Evolutionary conservation across 2,329 filamentous ascomycete genomes (phyloP), one percentile per base, ranked within the genome.

Genomic region (Coleophoma crateriformis): DNA sequence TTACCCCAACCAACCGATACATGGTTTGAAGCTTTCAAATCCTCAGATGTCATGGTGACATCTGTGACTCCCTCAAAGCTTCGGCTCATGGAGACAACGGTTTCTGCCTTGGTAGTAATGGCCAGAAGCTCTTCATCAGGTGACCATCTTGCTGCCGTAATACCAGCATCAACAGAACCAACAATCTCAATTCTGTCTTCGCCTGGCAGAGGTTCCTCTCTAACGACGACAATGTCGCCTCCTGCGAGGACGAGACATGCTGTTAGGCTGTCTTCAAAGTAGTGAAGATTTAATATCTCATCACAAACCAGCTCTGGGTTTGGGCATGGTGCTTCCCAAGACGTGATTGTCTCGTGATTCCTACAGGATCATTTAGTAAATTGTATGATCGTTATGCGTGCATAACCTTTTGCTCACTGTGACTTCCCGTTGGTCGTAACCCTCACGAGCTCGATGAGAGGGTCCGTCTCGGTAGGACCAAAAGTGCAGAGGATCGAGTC

Each of bases 1-100:
- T 97, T 97, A 52, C 94, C 94, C 94, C 94, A 99, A 45, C 94
- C 94, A 19, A 99, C 92, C 17, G 90, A 95, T 50, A 96, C 94
- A 72, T 96, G 91, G 66, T 86, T 94, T 22, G 87, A 97, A n/a
- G 83, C 81, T 59, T 87, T 87, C 55, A 95, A 78, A 68, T 95
- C 92, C 41, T 91, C 88, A 0, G 74, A 65, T 0, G 79, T 81
- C 67, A 97, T 82, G 33, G 76, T 72, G 47, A 88, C 77, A 67
- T 91, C 87, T 33, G 87, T 81, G 39, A 95, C 82, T 50, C 85
- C 85, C 59, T 97, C 92, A 57, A 97, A 95, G 22, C 85, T 83
- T 54, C 90, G 81, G 49, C 90, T 96, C 92, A 99, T 96, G 64
- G 96, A 89, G 50, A 97, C 76, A 32, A 94, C 75, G 0, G 88